Evolutionary conservation across 768 basidiomycete genomes (phyloP), one percentile per base, ranked within the genome.

Genomic region (Rubroboletus pulcherrimus): DNA sequence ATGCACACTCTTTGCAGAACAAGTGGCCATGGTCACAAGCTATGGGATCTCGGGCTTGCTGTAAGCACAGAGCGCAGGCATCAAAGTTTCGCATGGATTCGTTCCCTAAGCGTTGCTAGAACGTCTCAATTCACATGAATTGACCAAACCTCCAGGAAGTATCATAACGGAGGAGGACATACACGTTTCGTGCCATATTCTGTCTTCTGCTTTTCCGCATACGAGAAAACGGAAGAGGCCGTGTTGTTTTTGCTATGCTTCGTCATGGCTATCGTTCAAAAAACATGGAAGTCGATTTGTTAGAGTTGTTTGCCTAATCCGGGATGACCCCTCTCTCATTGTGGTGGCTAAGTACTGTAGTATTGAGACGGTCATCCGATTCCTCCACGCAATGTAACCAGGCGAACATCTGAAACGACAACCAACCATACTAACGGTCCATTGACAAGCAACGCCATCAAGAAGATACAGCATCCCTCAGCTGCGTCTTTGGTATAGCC

Each of bases 1-100:
- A 84, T 26, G 88, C 87, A 64, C 97, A 98, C 74, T 98, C 96
- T 68, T 89, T 92, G 79, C 97, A 99, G 70, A 93, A 98, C 24
- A 98, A 62, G 72, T 98, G 97, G 0, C 97, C 97, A 49, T 90
- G 81, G 21, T 74, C 63, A 65, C 97, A 98, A 11, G 87, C 82
- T 34, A 95, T 76, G 0, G 96, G 93, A 49, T 93, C 88, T 46
- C 90, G 76, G 6, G 91, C 94, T 40, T 81, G 79, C 51, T 91
- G 85, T 35, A 97, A 76, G 70, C 96, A 99, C 14, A 97, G 80
- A 6, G 89, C 80, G 68, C 97, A 98, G 1, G 92, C 86, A 70
- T 97, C 92, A 69, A 97, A 94, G 49, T 82, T 82, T 38, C 93
- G 85, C 89, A 95, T 92, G 11, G 89, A 93, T 71, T 97, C 94